Percentiles rank a stretch among this genome's conserved stretches.
phyloP scores from a whole-genome alignment of 2,329 filamentous ascomycete genomes.

The Epichloe gansuensis region DNA sequence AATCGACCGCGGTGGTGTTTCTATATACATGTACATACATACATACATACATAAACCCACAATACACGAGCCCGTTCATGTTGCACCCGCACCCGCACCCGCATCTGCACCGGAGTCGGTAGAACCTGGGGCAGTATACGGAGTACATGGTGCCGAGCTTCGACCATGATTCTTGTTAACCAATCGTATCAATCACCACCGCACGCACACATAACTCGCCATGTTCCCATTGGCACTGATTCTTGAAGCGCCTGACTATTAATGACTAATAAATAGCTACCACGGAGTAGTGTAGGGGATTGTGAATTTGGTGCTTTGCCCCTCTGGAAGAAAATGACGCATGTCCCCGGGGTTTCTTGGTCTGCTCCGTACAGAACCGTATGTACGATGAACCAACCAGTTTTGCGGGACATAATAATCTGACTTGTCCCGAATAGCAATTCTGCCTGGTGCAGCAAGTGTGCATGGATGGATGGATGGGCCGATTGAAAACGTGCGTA shows the following conservation, averaged over 20 bases:
- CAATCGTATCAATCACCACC: not conserved
- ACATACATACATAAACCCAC: not conserved
- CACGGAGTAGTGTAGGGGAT: too few relatives aligned
- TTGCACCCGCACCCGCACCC: not conserved
- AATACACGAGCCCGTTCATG: not conserved
- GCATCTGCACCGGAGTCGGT: not conserved
- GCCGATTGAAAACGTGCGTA: not conserved
- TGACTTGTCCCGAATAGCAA: not conserved
- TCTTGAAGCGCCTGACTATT: too few relatives aligned
- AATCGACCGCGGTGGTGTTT: not conserved
- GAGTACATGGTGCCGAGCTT: not conserved
- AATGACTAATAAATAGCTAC: too few relatives aligned
- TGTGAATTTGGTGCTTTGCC: too few relatives aligned
- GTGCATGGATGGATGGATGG: not conserved
- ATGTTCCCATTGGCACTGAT: too few relatives aligned
- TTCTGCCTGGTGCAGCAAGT: not conserved
- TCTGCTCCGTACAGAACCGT: too few relatives aligned
- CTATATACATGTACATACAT: not conserved
- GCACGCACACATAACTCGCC: too few relatives aligned
- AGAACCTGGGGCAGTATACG: not conserved
- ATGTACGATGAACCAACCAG: not conserved
- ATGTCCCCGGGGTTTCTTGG: too few relatives aligned
- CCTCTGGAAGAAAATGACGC: too few relatives aligned
- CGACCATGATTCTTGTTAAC: not conserved
- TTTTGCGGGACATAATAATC: not conserved